phyloP scores from a whole-genome alignment of 805 yeast genomes.

The Torulaspora franciscae region DNA sequence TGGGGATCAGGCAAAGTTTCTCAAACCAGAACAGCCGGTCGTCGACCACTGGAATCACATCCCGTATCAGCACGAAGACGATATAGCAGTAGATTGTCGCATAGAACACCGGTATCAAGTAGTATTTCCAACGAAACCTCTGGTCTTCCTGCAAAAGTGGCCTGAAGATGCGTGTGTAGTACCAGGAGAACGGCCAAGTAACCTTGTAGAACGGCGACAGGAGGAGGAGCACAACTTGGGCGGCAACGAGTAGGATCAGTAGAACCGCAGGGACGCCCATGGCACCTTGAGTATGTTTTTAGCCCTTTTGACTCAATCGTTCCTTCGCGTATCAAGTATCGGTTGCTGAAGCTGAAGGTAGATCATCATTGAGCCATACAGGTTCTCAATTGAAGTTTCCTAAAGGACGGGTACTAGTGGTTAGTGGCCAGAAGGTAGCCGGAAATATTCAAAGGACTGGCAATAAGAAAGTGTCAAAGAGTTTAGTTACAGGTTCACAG shows the following conservation, averaged over 20 bases:
- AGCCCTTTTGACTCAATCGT: background rate
- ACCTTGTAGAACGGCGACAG: constrained; percentile 27
- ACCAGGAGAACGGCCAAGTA: constrained; percentile 21
- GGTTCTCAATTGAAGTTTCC: background rate
- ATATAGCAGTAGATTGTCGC: constrained; percentile 22
- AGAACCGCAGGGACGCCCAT: constrained; percentile 6
- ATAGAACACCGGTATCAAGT: constrained; percentile 32
- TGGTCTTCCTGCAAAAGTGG: constrained; percentile 25
- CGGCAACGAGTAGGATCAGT: constrained; percentile 5
- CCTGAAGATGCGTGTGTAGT: constrained; percentile 25
- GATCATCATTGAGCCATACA: background rate
- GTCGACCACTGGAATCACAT: constrained; percentile 15
- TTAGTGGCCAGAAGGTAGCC: too few relatives aligned
- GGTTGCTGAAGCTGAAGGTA: background rate
- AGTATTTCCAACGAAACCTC: constrained; percentile 27
- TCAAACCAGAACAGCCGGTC: constrained; percentile 18
- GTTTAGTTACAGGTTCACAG: background rate
- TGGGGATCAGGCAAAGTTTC: constrained; percentile 23
- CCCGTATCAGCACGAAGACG: constrained; percentile 16
- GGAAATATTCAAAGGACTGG: too few relatives aligned
- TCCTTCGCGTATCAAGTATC: background rate
- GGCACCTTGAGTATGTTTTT: background rate
- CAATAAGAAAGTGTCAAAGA: background rate
- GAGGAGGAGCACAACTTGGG: constrained; percentile 23
- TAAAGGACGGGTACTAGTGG: too few relatives aligned